Conservation (phyloP, 2,329 filamentous ascomycete species). For the Aspergillus viridinutans region DNA sequence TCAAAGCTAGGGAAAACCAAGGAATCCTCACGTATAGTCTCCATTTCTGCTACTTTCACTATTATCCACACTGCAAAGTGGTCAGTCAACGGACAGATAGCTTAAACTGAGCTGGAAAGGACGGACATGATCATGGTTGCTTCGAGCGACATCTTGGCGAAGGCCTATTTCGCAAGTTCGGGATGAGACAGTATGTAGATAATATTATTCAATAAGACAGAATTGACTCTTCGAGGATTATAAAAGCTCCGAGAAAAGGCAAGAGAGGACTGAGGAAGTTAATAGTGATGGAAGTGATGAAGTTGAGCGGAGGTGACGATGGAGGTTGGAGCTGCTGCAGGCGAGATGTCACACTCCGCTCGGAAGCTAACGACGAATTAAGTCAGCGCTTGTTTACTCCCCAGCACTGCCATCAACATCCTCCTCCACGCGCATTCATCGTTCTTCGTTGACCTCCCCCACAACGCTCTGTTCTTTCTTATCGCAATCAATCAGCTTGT, state of each 20-base stretch:
- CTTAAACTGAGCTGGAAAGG: slow-evolving; percentile 4
- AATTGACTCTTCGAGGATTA: not conserved
- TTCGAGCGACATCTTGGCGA: slow-evolving; percentile 88
- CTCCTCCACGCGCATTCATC: slow-evolving; percentile 10
- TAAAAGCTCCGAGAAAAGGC: slow-evolving; percentile 1
- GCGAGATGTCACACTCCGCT: slow-evolving; percentile 17
- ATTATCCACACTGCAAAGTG: slow-evolving; percentile 73
- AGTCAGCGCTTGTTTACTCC: slow-evolving; percentile 40
- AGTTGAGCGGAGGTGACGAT: slow-evolving; percentile 23
- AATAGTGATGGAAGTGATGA: slow-evolving; percentile 9
- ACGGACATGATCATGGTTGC: slow-evolving; percentile 89
- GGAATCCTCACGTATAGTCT: slow-evolving; percentile 63
- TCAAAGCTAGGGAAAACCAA: not conserved
- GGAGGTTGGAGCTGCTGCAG: slow-evolving; percentile 18
- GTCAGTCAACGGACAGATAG: slow-evolving; percentile 17
- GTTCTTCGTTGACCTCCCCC: slow-evolving; percentile 1
- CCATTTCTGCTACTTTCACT: slow-evolving; percentile 98
- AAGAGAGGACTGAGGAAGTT: slow-evolving; percentile 7
- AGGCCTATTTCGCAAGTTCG: slow-evolving; percentile 11
- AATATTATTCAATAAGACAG: not conserved
- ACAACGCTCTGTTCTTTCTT: not conserved
- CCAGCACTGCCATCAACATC: slow-evolving; percentile 12
- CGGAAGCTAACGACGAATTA: slow-evolving; percentile 19
- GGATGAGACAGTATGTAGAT: slow-evolving; percentile 1
- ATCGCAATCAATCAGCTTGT: not conserved